A percentile compares a stretch with the other conserved stretches of the same genome.
These are phyloP conservation scores for Psilocybe cyanescens DNA, from an alignment of 768 basidiomycete genomes.

Conservation along the genomic window DNA sequence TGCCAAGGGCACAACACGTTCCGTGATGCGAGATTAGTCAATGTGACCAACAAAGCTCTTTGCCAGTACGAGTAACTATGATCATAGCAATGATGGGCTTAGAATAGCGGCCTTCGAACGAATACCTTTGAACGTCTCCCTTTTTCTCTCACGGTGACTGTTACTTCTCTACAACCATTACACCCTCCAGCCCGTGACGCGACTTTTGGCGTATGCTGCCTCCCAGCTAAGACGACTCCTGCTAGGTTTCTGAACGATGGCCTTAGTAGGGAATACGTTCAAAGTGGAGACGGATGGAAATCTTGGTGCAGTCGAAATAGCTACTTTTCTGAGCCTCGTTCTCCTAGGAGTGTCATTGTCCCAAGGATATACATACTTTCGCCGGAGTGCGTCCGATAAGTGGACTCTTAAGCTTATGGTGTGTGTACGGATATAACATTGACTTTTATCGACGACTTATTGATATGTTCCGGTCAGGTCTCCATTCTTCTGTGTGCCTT, in stretches of 20 bases:
- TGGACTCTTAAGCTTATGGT: conserved; percentile 17
- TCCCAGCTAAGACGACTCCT: not conserved
- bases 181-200: not conserved
- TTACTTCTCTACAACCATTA: not conserved
- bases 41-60: not conserved
- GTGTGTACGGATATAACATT: not conserved
- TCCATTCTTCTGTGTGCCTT: conserved; percentile 14
- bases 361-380: conserved; percentile 20
- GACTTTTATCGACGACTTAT: not conserved
- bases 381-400: conserved; percentile 12
- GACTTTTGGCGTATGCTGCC: not conserved
- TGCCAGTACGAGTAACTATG: not conserved
- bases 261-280: not conserved
- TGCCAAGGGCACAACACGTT: not conserved
- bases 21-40: conserved; percentile 5
- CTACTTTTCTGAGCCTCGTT: conserved; percentile 19
- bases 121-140: not conserved
- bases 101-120: not conserved
- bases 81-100: not conserved
- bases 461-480: conserved; percentile 5
- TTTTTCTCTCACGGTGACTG: not conserved
- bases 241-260: not conserved
- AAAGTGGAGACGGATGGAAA: conserved; percentile 18
- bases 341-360: conserved; percentile 19
- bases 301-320: conserved; percentile 21